Evolutionary conservation across 805 yeast genomes (phyloP), one percentile per base, ranked within the genome.

Genomic region (Starmerella floris): DNA sequence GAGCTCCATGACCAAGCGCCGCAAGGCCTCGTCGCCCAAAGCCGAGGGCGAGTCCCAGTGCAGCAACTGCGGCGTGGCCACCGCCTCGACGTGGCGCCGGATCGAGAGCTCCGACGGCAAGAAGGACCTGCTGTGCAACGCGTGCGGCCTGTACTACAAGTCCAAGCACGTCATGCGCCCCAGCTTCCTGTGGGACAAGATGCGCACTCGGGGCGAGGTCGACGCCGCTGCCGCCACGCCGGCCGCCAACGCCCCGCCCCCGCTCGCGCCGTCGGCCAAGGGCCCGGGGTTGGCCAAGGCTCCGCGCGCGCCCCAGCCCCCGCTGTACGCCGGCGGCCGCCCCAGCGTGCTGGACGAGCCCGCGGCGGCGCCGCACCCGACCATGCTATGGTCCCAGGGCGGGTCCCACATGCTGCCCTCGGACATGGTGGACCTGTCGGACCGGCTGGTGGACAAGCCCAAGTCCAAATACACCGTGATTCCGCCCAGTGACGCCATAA

Each of bases 81-180:
- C 43, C 3, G 52, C 57, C 1, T 41, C 52, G 2, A 42, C 51
- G 1, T 54, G 57, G 57, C 49, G 57, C 21, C 41, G 46, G 10
- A 37, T 46, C 5, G 28, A 35, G 22, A 25, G 35, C 36, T 41
- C 44, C 19, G 47, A 45, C 20, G 46, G 43, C 31, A 35, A 31
- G 20, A 43, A 47, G 10, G 40, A 39, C 41, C 41, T 33, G 19
- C 47, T 56, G 30, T 56, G 59, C 39, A 56, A 56, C 31, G 55
- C 63, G n/a, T 59, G 63, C 37, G 63, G 63, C 5, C 42, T 59
- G n/a, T 59, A 56, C 44, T 55, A 48, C 42, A 43, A 48, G 35
- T 42, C 51, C 16, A 56, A 59, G 40, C 49, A 51, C 22, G 44
- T 46, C 22, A 58, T 58, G 62, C 51, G 63, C 16, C 63, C 63